These are phyloP conservation scores for Blastomyces parvus DNA, from an alignment of 2,329 filamentous ascomycete species.

Conservation along the genomic window DNA sequence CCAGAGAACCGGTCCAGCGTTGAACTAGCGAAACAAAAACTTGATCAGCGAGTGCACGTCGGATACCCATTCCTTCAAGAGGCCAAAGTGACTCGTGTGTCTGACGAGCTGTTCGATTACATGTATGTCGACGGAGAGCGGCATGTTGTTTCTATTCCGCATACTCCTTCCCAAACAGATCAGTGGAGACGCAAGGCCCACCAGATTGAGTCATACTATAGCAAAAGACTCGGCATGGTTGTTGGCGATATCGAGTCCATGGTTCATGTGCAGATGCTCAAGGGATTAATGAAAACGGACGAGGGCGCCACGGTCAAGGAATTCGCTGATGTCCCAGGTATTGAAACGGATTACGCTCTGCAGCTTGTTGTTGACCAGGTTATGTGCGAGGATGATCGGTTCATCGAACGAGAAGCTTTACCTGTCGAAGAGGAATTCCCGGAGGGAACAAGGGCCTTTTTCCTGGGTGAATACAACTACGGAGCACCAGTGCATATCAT, in stretches of 20 bases:
- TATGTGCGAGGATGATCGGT: slow-evolving; percentile 81
- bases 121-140: slow-evolving; percentile 56
- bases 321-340: slow-evolving; percentile 73
- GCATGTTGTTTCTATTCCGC: slow-evolving; percentile 58
- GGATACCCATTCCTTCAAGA: slow-evolving; percentile 95
- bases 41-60: slow-evolving; percentile 79
- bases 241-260: slow-evolving; percentile 81
- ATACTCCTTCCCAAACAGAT: slow-evolving; percentile 65
- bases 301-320: slow-evolving; percentile 87
- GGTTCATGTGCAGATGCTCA: slow-evolving; percentile 87
- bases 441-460: slow-evolving; percentile 72
- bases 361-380: slow-evolving; percentile 87
- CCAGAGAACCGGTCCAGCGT: slow-evolving; percentile 61
- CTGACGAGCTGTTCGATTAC: slow-evolving; percentile 90
- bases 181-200: slow-evolving; percentile 77
- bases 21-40: slow-evolving; percentile 63
- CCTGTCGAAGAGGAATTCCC: slow-evolving; percentile 91
- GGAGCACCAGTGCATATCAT: slow-evolving; percentile 79
- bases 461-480: slow-evolving; percentile 86
- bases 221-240: slow-evolving; percentile 78
- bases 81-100: slow-evolving; percentile 77
- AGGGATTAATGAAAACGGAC: slow-evolving; percentile 80
- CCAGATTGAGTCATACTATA: slow-evolving; percentile 77
- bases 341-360: slow-evolving; percentile 82
- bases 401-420: slow-evolving; percentile 79